Percentiles rank a stretch among this genome's conserved stretches.
phyloP scores from a whole-genome alignment of 163 green algal genomes.

The Botryococcus braunii region DNA sequence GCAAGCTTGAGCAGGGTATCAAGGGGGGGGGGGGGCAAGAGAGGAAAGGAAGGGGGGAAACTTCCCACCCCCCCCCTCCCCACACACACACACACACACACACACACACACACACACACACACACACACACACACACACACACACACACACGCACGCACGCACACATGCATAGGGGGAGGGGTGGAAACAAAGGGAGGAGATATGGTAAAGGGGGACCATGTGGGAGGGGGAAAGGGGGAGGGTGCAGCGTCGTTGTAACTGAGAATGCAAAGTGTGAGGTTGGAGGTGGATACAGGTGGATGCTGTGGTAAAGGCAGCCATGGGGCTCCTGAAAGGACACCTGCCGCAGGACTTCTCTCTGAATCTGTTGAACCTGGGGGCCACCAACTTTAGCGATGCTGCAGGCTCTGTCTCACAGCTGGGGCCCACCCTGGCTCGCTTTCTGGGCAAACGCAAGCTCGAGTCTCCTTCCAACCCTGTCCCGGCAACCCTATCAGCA shows the following conservation, averaged over 20 bases:
- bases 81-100: no score
- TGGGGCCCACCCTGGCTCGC: no score
- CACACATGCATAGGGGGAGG: background rate
- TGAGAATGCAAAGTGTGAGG: background rate
- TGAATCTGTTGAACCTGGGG: constrained; percentile 59
- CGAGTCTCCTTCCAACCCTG: no score
- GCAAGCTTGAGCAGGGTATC: no score
- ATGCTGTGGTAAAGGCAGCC: constrained; percentile 9
- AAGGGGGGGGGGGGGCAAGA: no score
- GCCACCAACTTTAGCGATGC: constrained; percentile 55
- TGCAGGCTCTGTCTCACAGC: no score
- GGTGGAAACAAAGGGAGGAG: background rate
- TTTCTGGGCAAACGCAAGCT: no score
- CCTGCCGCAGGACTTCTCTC: constrained; percentile 32
- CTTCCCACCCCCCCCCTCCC: no score
- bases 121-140: background rate
- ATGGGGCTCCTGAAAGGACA: constrained; percentile 3
- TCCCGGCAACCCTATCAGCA: no score
- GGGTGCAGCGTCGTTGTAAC: background rate
- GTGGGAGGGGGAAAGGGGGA: background rate
- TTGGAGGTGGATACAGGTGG: background rate
- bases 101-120: no score
- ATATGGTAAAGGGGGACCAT: background rate
- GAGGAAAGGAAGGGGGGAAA: no score
- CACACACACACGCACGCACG: background rate